Conservation (phyloP, 805 yeast genomes). For the Kregervanrija pseudodelftensis region DNA sequence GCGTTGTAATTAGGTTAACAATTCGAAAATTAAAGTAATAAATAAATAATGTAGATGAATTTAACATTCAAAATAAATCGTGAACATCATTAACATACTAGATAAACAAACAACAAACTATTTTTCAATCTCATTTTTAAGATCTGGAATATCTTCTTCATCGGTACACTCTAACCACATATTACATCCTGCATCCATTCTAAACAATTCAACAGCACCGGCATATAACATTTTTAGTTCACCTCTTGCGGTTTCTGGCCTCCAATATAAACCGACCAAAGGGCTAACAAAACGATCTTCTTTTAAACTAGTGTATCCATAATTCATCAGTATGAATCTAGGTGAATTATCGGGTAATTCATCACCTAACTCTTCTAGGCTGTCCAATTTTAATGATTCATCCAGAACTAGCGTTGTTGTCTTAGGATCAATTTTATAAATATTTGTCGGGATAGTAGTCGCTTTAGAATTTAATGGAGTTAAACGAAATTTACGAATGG, state of each 20-base stretch:
- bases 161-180: constrained; percentile 57
- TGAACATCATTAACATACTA: too few relatives aligned
- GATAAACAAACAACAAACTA: constrained; percentile 1
- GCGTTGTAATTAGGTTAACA: too few relatives aligned
- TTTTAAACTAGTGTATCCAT: constrained; percentile 50
- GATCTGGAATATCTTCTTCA: constrained; percentile 61
- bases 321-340: constrained; percentile 65
- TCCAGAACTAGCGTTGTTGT: constrained; percentile 46
- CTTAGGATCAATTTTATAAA: constrained; percentile 51
- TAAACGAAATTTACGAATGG: constrained; percentile 65
- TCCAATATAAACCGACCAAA: constrained; percentile 75
- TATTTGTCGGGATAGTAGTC: constrained; percentile 50
- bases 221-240: constrained; percentile 84
- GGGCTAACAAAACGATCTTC: constrained; percentile 65
- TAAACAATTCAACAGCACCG: constrained; percentile 75
- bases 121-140: constrained; percentile 32
- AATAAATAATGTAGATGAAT: too few relatives aligned
- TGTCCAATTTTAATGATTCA: constrained; percentile 34
- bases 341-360: constrained; percentile 80
- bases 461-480: constrained; percentile 52
- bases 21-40: too few relatives aligned
- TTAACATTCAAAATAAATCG: too few relatives aligned
- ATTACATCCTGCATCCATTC: constrained; percentile 71
- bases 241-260: constrained; percentile 81
- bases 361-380: constrained; percentile 60